A percentile compares a stretch with the other conserved stretches of the same genome.
Evolutionary conservation across 345 rosid genomes (phyloP).

Genomic region (Stellera chamaejasme): DNA sequence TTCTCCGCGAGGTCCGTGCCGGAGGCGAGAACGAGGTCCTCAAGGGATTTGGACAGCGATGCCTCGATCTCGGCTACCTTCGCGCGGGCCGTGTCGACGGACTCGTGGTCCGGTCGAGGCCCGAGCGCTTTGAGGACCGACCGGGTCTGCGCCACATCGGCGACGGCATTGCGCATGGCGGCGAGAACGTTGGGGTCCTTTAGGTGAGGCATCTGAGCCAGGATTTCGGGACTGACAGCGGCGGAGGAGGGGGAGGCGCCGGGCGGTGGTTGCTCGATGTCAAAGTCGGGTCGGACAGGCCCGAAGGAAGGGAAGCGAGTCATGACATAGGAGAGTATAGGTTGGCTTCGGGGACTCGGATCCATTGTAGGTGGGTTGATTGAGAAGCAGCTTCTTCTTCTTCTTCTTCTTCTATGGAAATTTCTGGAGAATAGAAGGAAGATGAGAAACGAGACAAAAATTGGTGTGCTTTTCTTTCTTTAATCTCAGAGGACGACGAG

Average conservation of each 20-base stretch:
- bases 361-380: conserved; percentile 37
- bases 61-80: conserved; percentile 54
- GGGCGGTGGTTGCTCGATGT: conserved; percentile 22
- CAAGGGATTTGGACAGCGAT: conserved; percentile 51
- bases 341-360: conserved; percentile 57
- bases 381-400: no score
- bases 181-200: conserved; percentile 58
- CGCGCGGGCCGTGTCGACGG: conserved; percentile 63
- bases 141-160: conserved; percentile 78
- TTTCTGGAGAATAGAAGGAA: no score
- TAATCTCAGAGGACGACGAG: no score
- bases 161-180: conserved; percentile 62
- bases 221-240: conserved; percentile 16
- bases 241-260: conserved; percentile 25
- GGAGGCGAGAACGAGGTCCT: conserved; percentile 56
- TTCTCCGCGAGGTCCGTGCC: conserved; percentile 45
- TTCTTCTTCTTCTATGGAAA: no score
- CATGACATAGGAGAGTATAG: conserved; percentile 86
- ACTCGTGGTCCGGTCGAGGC: conserved; percentile 88
- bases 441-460: no score
- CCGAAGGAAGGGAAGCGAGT: conserved; percentile 62
- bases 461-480: no score
- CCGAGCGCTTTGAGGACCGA: conserved; percentile 75
- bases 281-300: conserved; percentile 23
- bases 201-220: conserved; percentile 56